phyloP scores from a whole-genome alignment of 345 rosid species.

The Eucalyptus cladocalyx region DNA sequence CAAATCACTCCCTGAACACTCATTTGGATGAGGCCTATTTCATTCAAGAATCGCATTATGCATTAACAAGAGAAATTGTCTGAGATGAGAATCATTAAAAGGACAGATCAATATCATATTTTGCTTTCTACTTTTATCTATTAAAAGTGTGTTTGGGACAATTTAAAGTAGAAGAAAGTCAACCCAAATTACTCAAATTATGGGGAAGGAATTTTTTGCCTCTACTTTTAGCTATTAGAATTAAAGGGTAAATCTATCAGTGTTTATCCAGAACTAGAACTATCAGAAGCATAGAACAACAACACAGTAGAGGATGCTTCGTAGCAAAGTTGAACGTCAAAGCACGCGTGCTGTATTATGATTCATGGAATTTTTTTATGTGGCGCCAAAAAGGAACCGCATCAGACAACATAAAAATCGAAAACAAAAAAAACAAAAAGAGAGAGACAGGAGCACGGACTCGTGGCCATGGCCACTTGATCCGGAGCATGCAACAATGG shows the following conservation, averaged over 20 bases:
- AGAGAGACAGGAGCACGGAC: not conserved
- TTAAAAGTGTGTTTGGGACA: not conserved
- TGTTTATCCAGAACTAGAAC: not conserved
- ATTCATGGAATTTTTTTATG: not conserved
- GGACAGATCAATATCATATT: not conserved
- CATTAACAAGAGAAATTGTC: not conserved
- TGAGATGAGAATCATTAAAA: too few relatives aligned
- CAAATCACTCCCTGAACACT: conserved; percentile 79
- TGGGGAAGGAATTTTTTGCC: not conserved
- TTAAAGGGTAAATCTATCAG: not conserved
- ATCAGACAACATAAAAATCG: not conserved
- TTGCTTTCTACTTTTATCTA: not conserved
- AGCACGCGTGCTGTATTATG: not conserved
- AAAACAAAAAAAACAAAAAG: not conserved
- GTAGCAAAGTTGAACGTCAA: not conserved
- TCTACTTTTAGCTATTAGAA: not conserved
- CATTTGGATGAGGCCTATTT: conserved; percentile 70
- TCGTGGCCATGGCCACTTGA: not conserved
- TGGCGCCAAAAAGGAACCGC: not conserved
- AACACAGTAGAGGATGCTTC: not conserved
- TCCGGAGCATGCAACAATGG: not conserved
- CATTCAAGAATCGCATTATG: not conserved
- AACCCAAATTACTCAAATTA: not conserved
- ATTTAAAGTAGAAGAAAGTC: not conserved
- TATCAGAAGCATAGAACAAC: not conserved